phyloP scores from a whole-genome alignment of 805 yeast species.

The Torulaspora franciscae region DNA sequence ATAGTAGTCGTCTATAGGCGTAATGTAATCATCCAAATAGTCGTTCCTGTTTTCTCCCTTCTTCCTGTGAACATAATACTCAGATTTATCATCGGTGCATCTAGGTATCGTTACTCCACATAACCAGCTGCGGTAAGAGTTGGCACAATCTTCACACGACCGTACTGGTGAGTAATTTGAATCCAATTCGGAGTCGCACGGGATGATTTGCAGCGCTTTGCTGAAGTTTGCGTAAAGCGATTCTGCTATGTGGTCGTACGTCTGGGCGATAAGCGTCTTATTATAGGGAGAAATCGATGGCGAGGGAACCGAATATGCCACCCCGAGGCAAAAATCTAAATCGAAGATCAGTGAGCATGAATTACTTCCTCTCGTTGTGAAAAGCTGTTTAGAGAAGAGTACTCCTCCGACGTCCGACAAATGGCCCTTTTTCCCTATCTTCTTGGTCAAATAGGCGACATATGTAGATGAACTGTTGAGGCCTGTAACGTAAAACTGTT shows the following conservation, averaged over 20 bases:
- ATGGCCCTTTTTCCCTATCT: slow-evolving; percentile 33
- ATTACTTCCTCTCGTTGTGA: slow-evolving; percentile 48
- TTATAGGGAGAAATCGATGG: slow-evolving; percentile 36
- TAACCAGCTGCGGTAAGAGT: slow-evolving; percentile 77
- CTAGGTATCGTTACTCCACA: slow-evolving; percentile 87
- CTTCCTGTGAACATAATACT: slow-evolving; percentile 45
- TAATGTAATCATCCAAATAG: slow-evolving; percentile 49
- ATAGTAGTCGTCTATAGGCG: slow-evolving; percentile 55
- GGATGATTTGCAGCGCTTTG: slow-evolving; percentile 65
- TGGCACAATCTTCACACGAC: slow-evolving; percentile 67
- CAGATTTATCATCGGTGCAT: slow-evolving; percentile 52
- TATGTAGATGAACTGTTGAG: slow-evolving; percentile 59
- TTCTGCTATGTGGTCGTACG: slow-evolving; percentile 63
- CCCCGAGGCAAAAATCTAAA: slow-evolving; percentile 69
- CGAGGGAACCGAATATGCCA: slow-evolving; percentile 83
- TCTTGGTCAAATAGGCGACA: slow-evolving; percentile 56
- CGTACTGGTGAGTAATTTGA: slow-evolving; percentile 68
- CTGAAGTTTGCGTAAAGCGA: slow-evolving; percentile 59
- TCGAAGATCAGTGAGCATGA: slow-evolving; percentile 73
- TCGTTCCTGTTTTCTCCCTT: slow-evolving; percentile 54
- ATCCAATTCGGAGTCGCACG: slow-evolving; percentile 66
- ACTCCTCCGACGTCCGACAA: slow-evolving; percentile 52
- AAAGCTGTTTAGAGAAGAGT: slow-evolving; percentile 50
- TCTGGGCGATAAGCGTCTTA: slow-evolving; percentile 35
- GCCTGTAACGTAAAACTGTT: slow-evolving; percentile 58